Evolutionary conservation across 2,329 filamentous ascomycete species (phyloP).

Genomic region (Emericellopsis atlantica): DNA sequence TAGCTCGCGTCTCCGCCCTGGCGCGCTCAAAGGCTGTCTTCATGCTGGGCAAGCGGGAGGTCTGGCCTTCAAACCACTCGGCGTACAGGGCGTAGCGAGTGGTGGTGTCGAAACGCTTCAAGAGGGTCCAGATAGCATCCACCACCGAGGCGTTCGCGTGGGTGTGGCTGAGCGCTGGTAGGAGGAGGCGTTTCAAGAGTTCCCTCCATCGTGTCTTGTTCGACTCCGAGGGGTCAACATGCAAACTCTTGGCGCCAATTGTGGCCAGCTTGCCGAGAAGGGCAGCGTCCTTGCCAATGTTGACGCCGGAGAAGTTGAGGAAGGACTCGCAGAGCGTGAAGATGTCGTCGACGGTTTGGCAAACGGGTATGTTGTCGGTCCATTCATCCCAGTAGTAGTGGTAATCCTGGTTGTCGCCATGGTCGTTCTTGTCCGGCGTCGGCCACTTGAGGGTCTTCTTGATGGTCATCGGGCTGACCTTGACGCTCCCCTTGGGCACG

Average conservation of each 20-base stretch:
- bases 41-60: conserved; percentile 65
- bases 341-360: conserved; percentile 81
- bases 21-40: conserved; percentile 66
- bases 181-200: conserved; percentile 69
- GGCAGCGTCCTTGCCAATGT: conserved; percentile 72
- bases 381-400: conserved; percentile 97
- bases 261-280: conserved; percentile 73
- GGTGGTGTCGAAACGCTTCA: conserved; percentile 64
- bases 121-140: conserved; percentile 74
- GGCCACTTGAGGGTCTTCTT: conserved; percentile 72
- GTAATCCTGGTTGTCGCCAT: conserved; percentile 66
- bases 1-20: conserved; percentile 66
- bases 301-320: conserved; percentile 74
- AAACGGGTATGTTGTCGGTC: conserved; percentile 85
- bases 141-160: conserved; percentile 74
- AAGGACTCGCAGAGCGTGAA: conserved; percentile 78
- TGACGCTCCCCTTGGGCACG: conserved; percentile 56
- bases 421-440: conserved; percentile 64
- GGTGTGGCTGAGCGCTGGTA: conserved; percentile 78
- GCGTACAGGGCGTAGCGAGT: conserved; percentile 81
- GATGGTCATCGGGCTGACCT: conserved; percentile 42
- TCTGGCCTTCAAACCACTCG: conserved; percentile 79
- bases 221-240: conserved; percentile 52
- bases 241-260: conserved; percentile 68
- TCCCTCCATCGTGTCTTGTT: conserved; percentile 76